Evolutionary conservation across 805 yeast species (phyloP), one percentile per base, ranked within the genome.

Genomic region (Citeromyces nyonsensis): DNA sequence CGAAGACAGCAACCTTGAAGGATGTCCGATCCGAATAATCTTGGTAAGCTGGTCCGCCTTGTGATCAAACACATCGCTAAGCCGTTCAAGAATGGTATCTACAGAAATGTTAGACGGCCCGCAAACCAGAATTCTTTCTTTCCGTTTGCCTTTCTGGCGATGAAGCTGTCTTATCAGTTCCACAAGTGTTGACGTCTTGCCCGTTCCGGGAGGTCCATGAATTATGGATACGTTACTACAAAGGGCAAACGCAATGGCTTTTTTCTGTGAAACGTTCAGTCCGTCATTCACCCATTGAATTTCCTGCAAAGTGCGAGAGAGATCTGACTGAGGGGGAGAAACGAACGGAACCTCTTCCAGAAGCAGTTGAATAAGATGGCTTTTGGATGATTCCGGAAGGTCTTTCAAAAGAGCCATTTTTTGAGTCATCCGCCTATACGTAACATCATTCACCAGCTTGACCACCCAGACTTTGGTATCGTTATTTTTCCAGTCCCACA

Each of bases 81-180:
- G 51, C 36, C 96, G 59, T 50, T 88, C 96, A 31, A 86, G 52
- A 10, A 88, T 79, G 0, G 94, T 88, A 49, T 88, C 97, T 1
- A 86, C 94, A 1, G 95, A 73, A 10, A 85, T 75, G 48, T 88
- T 88, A 0, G 96, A 85, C 0, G 97, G 94, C 0, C 95, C 96
- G 56, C 96, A 86, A 0, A 88, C 86, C 20, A 88, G 56, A 0
- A 88, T 74, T 29, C 85, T 52, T 33, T 61, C 63, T 10, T 27
- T 34, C 20, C 14, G 11, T 14, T 28, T 11, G 7, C 14, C 41
- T 20, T 35, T 39, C 5, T 52, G 54, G 6, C 56, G 57, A 1
- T 72, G 61, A 32, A 84, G 56, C 46, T 86, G 95, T 33, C 78
- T 68, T 25, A 85, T 74, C 6, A 82, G 56, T 44, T 88, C 96